phyloP scores from a whole-genome alignment of 2,329 filamentous ascomycete genomes.

The Penicillium sp. region DNA sequence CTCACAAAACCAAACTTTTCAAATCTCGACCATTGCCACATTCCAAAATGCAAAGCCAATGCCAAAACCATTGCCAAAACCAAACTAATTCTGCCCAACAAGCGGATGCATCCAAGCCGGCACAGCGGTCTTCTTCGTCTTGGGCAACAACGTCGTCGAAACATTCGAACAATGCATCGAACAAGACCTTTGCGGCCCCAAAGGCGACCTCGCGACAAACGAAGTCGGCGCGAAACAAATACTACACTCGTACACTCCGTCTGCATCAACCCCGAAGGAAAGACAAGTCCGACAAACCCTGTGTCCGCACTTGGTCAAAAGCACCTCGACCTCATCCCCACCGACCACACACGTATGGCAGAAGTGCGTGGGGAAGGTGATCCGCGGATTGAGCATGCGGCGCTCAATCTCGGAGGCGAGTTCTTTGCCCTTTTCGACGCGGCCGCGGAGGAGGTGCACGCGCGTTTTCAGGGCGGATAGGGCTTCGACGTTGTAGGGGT shows the following conservation, averaged over 20 bases:
- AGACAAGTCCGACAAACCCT: conserved; percentile 23
- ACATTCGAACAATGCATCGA: conserved; percentile 3
- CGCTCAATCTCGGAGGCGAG: conserved; percentile 23
- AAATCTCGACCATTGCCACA: no score
- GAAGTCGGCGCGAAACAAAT: conserved; percentile 20
- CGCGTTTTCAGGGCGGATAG: conserved; percentile 3
- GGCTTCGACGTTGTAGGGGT: conserved; percentile 1
- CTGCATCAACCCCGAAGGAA: conserved; percentile 9
- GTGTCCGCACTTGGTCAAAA: conserved; percentile 23
- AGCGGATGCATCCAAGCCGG: neutral
- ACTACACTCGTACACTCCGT: conserved; percentile 20
- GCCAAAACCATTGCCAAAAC: no score
- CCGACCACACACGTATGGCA: conserved; percentile 24
- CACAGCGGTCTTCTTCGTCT: neutral
- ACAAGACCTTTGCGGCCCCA: conserved; percentile 1
- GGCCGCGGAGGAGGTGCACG: conserved; percentile 17
- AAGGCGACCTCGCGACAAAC: conserved; percentile 13
- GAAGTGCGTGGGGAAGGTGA: conserved; percentile 22
- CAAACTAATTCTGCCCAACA: neutral
- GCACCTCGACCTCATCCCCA: conserved; percentile 12
- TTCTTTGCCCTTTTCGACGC: conserved; percentile 27
- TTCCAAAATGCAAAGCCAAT: neutral
- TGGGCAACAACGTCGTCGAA: neutral
- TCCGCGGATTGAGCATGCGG: conserved; percentile 12
- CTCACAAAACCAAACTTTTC: no score